Percentiles rank a stretch among this genome's conserved stretches.
phyloP scores from a whole-genome alignment of 2,329 filamentous ascomycete species.

The Sordariomycetes sp. region DNA sequence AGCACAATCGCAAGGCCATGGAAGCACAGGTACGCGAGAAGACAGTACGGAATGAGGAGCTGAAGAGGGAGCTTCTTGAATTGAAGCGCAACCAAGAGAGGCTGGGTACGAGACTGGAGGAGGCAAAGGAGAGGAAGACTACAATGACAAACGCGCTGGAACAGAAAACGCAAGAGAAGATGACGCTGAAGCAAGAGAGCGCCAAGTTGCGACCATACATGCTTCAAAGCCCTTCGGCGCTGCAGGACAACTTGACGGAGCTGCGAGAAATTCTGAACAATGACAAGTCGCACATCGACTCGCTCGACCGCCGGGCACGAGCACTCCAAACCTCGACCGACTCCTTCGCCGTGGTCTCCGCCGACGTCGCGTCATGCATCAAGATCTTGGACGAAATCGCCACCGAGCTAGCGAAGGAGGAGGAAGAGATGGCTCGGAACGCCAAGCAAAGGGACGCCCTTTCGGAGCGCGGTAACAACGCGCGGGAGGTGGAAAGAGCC shows the following conservation, averaged over 20 bases:
- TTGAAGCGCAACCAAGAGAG: constrained; percentile 74
- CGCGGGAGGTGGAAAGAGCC: constrained; percentile 82
- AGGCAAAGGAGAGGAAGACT: constrained; percentile 70
- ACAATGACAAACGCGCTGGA: constrained; percentile 65
- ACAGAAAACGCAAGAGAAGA: constrained; percentile 59
- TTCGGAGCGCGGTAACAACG: constrained; percentile 79
- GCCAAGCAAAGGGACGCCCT: constrained; percentile 78
- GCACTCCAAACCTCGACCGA: constrained; percentile 88
- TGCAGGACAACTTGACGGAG: constrained; percentile 76
- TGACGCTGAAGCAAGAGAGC: constrained; percentile 73
- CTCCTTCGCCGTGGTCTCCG: constrained; percentile 74
- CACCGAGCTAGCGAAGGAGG: constrained; percentile 78
- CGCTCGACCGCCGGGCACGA: constrained; percentile 76
- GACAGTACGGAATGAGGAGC: constrained; percentile 73
- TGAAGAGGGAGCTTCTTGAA: constrained; percentile 75
- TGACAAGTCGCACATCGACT: constrained; percentile 80
- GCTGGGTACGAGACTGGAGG: constrained; percentile 73
- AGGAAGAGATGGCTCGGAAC: constrained; percentile 77
- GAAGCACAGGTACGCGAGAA: constrained; percentile 79
- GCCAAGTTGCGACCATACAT: constrained; percentile 88
- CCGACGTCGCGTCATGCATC: constrained; percentile 80
- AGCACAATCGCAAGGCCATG: constrained; percentile 68
- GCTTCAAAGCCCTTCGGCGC: constrained; percentile 72
- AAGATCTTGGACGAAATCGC: constrained; percentile 84
- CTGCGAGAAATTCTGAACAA: constrained; percentile 67